Base-by-base conservation (phyloP, 306 rosid genomes). In the Cicer yamashitae region DNA sequence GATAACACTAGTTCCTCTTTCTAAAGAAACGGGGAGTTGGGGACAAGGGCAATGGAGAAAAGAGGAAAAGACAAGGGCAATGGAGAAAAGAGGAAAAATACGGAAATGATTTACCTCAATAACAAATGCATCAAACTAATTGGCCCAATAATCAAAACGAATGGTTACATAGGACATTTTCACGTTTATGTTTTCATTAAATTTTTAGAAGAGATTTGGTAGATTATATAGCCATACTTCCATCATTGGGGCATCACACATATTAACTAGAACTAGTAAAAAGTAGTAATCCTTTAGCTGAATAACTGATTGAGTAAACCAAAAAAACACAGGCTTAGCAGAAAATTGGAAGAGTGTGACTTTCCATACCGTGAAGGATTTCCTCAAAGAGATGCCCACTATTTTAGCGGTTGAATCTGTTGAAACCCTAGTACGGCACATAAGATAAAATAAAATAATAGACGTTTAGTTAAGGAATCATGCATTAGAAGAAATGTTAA, bases 321-420 rank as follows among this genome's bases (percentile, higher is more conserved):
- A 9, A 48, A 25, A 15, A 0, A 58, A n/a, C 38, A 74, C 20
- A 15, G 58, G 40, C 73, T 20, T n/a, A 34, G 51, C 51, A 57
- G 30, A 7, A 69, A 39, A 47, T 34, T 34, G 5, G 43, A 30
- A 52, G 64, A 47, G 39, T 5, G 12, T 40, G 66, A 74, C 62
- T 74, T 56, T 71, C 58, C 85, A 67, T 86, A 93, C 98, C 92
- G 73, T 77, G 58, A 82, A 10, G 48, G 98, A 83, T 81, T 83
- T 93, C 79, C 88, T 86, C 47, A 84, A 70, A 39, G 87, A 65
- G 72, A 81, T 71, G 41, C 76, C 82, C 45, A 50, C 73, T 72
- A 64, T 57, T 79, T 75, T 86, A 45, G 76, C 18, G 63, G 86
- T 75, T 70, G 86, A 67, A 87, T 88, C 85, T 17, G 79, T 77